Conservation (phyloP, 768 basidiomycete genomes). For the Mycena rebaudengoi region DNA sequence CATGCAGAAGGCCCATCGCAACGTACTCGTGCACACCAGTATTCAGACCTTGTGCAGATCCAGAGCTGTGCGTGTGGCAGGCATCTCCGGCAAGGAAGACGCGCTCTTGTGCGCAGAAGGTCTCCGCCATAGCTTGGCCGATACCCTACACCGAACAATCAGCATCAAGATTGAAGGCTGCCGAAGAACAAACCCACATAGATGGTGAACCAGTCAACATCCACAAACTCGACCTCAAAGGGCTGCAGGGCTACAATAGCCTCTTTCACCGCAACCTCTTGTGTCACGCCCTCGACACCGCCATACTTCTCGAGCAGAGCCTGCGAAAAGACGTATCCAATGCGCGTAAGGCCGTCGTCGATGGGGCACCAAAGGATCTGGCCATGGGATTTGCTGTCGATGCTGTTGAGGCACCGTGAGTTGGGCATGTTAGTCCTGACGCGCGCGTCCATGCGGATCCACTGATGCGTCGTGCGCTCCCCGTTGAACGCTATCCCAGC, state of each 20-base stretch:
- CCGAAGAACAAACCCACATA: constrained; percentile 2
- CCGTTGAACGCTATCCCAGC: constrained; percentile 23
- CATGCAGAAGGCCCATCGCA: too few species aligned
- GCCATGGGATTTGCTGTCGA: constrained; percentile 29
- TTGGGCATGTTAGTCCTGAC: constrained; percentile 32
- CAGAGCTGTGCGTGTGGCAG: constrained; percentile 31
- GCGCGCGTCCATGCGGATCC: constrained; percentile 32
- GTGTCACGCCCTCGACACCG: constrained; percentile 25
- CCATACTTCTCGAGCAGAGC: constrained; percentile 29
- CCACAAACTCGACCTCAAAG: constrained; percentile 25
- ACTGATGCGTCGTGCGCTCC: constrained; percentile 27
- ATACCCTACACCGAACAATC: constrained; percentile 19
- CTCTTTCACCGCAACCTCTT: constrained; percentile 24
- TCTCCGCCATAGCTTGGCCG: constrained; percentile 28
- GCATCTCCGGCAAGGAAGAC: constrained; percentile 32
- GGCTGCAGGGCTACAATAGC: constrained; percentile 24
- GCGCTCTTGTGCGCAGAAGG: constrained; percentile 21
- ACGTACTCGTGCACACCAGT: constrained; percentile 30
- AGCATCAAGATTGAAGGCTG: not conserved
- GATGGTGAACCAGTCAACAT: constrained; percentile 28
- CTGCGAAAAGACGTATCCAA: constrained; percentile 31
- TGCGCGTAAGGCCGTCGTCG: constrained; percentile 29
- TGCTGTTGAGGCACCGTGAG: constrained; percentile 29
- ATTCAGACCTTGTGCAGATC: constrained; percentile 30
- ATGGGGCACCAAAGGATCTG: constrained; percentile 33